phyloP scores from a whole-genome alignment of 495 filamentous ascomycete genomes.

The Diplogelasinospora grovesii region DNA sequence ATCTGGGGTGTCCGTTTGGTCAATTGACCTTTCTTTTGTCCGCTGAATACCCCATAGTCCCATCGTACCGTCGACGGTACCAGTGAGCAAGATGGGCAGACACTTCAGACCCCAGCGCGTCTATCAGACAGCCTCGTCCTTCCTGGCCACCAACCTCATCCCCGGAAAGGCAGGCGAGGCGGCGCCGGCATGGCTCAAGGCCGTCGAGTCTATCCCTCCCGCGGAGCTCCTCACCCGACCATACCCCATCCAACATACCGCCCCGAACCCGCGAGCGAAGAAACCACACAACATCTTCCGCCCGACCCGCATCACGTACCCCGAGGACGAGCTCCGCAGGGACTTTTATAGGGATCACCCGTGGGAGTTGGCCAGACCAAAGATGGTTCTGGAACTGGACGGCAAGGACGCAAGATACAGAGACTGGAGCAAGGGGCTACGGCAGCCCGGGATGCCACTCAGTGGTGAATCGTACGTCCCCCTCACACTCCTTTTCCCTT shows the following conservation, averaged over 20 bases:
- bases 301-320: constrained; percentile 70
- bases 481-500: constrained; percentile 1
- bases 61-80: background rate
- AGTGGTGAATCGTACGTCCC: constrained; percentile 76
- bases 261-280: constrained; percentile 43
- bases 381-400: constrained; percentile 75
- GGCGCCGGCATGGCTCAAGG: constrained; percentile 70
- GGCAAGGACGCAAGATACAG: constrained; percentile 68
- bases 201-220: constrained; percentile 69
- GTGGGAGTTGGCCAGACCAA: constrained; percentile 90
- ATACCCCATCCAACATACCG: constrained; percentile 55
- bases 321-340: constrained; percentile 74
- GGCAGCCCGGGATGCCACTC: constrained; percentile 70
- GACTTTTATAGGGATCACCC: constrained; percentile 91
- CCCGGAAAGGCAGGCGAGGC: background rate
- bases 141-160: constrained; percentile 45
- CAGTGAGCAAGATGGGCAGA: constrained; percentile 28
- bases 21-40: too few species aligned
- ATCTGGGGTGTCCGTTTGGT: too few species aligned
- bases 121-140: constrained; percentile 54
- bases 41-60: background rate
- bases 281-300: constrained; percentile 69
- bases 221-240: constrained; percentile 65
- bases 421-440: constrained; percentile 70
- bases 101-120: constrained; percentile 70